phyloP scores from a whole-genome alignment of 1,139 yeast species.

The Magnusiomyces clavatus region DNA sequence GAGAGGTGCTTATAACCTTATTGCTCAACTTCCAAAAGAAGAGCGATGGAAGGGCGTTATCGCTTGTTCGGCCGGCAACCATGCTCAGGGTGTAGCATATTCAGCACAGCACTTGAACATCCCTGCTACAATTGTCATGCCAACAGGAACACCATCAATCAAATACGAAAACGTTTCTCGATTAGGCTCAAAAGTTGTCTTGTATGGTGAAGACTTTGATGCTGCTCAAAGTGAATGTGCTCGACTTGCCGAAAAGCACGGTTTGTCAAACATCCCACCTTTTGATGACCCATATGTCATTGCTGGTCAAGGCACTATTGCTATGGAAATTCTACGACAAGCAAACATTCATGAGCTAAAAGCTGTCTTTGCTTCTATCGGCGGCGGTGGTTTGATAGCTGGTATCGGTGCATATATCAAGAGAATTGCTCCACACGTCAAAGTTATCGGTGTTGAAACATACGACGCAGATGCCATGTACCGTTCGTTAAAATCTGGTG shows the following conservation, averaged over 20 bases:
- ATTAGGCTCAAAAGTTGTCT: conserved; percentile 87
- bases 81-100: conserved; percentile 97
- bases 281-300: conserved; percentile 96
- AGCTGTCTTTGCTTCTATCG: conserved; percentile 89
- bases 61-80: conserved; percentile 98
- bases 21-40: conserved; percentile 69
- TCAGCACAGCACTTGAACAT: conserved; percentile 78
- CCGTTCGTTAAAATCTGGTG: conserved; percentile 54
- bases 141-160: conserved; percentile 91
- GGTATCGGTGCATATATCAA: conserved; percentile 87
- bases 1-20: conserved; percentile 97
- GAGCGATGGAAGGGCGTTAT: conserved; percentile 80
- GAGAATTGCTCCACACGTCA: conserved; percentile 95
- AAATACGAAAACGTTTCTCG: conserved; percentile 86
- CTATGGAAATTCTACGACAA: conserved; percentile 86
- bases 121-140: conserved; percentile 97
- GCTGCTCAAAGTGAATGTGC: conserved; percentile 85
- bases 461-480: conserved; percentile 88
- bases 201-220: conserved; percentile 91
- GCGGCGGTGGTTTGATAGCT: conserved; percentile 95
- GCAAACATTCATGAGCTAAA: conserved; percentile 65
- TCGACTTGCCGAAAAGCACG: conserved; percentile 58
- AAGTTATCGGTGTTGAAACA: conserved; percentile 92
- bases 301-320: conserved; percentile 99
- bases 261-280: conserved; percentile 87